phyloP scores from a whole-genome alignment of 768 basidiomycete species.

The Phlebiopsis gigantea region DNA sequence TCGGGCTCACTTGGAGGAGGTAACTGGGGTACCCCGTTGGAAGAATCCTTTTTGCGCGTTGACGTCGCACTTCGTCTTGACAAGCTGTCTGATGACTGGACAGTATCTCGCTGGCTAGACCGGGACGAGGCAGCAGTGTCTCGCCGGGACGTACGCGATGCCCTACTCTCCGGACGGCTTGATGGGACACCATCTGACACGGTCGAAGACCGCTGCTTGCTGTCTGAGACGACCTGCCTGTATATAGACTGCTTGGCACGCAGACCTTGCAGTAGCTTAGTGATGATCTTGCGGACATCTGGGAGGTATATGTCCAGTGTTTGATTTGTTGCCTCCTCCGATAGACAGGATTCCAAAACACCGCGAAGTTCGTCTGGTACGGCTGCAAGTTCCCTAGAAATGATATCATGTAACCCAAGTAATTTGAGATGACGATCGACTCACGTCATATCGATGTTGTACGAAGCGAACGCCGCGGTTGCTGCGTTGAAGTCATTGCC shows the following conservation, averaged over 20 bases:
- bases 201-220: conserved; percentile 46
- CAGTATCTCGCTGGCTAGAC: conserved; percentile 16
- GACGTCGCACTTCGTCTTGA: conserved; percentile 39
- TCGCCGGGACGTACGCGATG: conserved; percentile 39
- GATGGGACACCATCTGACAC: conserved; percentile 26
- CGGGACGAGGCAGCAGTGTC: conserved; percentile 19
- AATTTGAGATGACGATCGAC: too few relatives aligned
- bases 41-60: conserved; percentile 23
- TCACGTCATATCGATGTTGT: conserved; percentile 88
- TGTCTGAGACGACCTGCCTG: conserved; percentile 66
- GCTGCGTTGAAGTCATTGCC: conserved; percentile 98
- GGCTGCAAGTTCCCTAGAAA: conserved; percentile 80
- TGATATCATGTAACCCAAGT: conserved; percentile 15
- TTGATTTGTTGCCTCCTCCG: conserved; percentile 82
- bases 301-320: conserved; percentile 90
- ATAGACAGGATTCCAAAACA: conserved; percentile 86
- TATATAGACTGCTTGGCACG: conserved; percentile 88
- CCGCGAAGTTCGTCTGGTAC: conserved; percentile 87
- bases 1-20: conserved; percentile 30
- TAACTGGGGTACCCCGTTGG: conserved; percentile 8
- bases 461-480: conserved; percentile 79
- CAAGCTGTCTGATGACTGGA: conserved; percentile 25
- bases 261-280: conserved; percentile 87
- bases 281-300: conserved; percentile 87
- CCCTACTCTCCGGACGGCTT: conserved; percentile 53